These are phyloP conservation scores for Lichenothelia convexa DNA, from an alignment of 495 filamentous ascomycete genomes.

Conservation along the genomic window DNA sequence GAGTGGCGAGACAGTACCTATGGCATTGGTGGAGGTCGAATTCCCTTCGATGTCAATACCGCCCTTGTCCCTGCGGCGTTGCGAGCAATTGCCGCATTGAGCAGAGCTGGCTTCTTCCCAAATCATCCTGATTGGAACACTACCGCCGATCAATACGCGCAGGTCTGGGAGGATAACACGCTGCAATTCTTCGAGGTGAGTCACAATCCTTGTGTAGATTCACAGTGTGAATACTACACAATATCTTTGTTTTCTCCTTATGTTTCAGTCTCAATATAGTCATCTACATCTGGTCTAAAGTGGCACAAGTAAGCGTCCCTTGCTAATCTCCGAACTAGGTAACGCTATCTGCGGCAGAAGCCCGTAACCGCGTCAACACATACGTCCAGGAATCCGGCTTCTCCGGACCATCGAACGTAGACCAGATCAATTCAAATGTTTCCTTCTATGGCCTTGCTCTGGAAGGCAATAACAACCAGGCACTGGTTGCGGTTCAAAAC, in stretches of 20 bases:
- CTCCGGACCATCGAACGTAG: slow-evolving; percentile 22
- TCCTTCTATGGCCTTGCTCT: slow-evolving; percentile 39
- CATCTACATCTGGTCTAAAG: no score
- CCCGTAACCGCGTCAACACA: slow-evolving; percentile 25
- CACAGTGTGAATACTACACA: no score
- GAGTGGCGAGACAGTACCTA: slow-evolving; percentile 45
- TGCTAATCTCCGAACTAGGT: no score
- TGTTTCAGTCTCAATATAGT: no score
- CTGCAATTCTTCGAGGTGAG: slow-evolving; percentile 37
- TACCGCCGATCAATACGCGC: slow-evolving; percentile 30
- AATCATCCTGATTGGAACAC: slow-evolving; percentile 28
- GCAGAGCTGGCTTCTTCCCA: slow-evolving; percentile 31
- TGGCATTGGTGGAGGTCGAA: slow-evolving; percentile 42
- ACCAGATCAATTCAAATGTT: slow-evolving; percentile 26
- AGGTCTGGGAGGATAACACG: slow-evolving; percentile 45
- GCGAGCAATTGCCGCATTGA: slow-evolving; percentile 34
- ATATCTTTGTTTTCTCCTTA: no score
- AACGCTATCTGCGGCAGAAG: slow-evolving; percentile 23
- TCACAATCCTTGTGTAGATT: neutral
- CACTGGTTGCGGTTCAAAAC: slow-evolving; percentile 40
- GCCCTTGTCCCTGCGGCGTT: slow-evolving; percentile 43
- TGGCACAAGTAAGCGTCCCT: no score
- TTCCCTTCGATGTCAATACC: slow-evolving; percentile 49
- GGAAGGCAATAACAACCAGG: slow-evolving; percentile 31
- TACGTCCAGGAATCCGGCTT: slow-evolving; percentile 29